Conservation (phyloP, 352 stramenopile species). For the Pythium utonaiense region DNA sequence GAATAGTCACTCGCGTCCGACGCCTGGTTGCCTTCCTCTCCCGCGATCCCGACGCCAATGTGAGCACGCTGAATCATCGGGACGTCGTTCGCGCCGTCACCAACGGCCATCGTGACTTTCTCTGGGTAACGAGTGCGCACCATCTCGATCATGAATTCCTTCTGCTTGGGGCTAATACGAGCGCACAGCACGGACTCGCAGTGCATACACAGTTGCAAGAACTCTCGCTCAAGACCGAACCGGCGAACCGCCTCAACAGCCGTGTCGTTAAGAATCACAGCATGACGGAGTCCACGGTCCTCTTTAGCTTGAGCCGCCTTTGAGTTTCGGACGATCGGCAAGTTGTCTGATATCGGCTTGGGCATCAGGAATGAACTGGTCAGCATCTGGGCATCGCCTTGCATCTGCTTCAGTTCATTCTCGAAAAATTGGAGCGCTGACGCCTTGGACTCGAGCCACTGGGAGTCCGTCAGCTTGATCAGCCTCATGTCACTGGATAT, state of each 20-base stretch:
- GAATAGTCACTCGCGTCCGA: slow-evolving; percentile 89
- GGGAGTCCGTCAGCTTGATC: slow-evolving; percentile 35
- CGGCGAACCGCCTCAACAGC: slow-evolving; percentile 36
- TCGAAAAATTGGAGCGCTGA: slow-evolving; percentile 25
- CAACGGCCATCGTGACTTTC: slow-evolving; percentile 76
- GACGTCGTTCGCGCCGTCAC: slow-evolving; percentile 92
- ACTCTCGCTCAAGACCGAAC: slow-evolving; percentile 35
- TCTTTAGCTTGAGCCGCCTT: neutral
- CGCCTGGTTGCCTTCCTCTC: slow-evolving; percentile 76
- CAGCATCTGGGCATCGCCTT: neutral
- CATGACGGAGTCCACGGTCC: slow-evolving; percentile 18
- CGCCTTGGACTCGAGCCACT: slow-evolving; percentile 21
- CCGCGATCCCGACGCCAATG: slow-evolving; percentile 60
- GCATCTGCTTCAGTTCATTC: slow-evolving; percentile 21
- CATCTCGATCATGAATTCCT: slow-evolving; percentile 95
- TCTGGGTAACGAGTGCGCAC: slow-evolving; percentile 47
- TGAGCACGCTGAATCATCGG: slow-evolving; percentile 88
- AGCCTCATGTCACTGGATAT: slow-evolving; percentile 52
- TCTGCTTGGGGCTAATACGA: slow-evolving; percentile 95
- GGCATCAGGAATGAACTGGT: neutral
- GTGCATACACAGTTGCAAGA: slow-evolving; percentile 53
- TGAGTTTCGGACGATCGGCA: neutral
- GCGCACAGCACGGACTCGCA: slow-evolving; percentile 95
- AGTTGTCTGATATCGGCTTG: neutral
- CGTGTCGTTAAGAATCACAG: slow-evolving; percentile 45